Base-by-base conservation (phyloP, 169 alveolate species). In the Eimeria brunetti region DNA sequence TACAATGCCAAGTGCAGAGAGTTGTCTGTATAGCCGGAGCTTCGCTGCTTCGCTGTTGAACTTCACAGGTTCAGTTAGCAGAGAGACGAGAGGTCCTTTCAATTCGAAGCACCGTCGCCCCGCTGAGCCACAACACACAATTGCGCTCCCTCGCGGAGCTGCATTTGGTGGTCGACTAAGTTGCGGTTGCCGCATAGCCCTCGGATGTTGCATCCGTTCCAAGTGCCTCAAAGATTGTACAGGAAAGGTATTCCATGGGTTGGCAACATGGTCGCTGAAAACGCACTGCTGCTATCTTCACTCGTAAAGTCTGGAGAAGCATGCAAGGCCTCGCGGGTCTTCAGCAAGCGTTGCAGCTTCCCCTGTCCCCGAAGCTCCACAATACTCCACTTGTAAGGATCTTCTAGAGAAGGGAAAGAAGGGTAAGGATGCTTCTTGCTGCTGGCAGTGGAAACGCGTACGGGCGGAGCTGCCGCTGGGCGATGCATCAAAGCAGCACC, bases 11-110 rank as follows among this genome's bases (percentile, higher is more conserved):
- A 88, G 93, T 22, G 96, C 93, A 30, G 6, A 71, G 88, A 92
- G 96, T 88, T 92, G 96, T 51, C 96, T 81, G 88, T 92, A 92
- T 41, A 92, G 93, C 76, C 96, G 93, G 64, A 92, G 92, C 49
- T 75, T 62, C 46, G 96, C 96, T 24, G 53, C 90, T 88, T 62
- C 86, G 73, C 69, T 88, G 80, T 49, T 56, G 58, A 64, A 60
- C 93, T 83, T 80, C 71, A 83, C 96, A 24, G 80, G 96, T 5
- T 49, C 75, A 12, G 89, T 69, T n/a, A 92, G 88, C 49, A 71
- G 46, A 18, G 89, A 53, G 44, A 92, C 78, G 22, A 92, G 93
- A 16, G 92, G 92, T 16, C 92, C 92, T 33, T 53, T 86, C 51
- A 86, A 33, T 44, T 86, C 92, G 38, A 86, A 86, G 44, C 92